Conservation (phyloP, 495 filamentous ascomycete genomes). For the Tetracladium setigerum region DNA sequence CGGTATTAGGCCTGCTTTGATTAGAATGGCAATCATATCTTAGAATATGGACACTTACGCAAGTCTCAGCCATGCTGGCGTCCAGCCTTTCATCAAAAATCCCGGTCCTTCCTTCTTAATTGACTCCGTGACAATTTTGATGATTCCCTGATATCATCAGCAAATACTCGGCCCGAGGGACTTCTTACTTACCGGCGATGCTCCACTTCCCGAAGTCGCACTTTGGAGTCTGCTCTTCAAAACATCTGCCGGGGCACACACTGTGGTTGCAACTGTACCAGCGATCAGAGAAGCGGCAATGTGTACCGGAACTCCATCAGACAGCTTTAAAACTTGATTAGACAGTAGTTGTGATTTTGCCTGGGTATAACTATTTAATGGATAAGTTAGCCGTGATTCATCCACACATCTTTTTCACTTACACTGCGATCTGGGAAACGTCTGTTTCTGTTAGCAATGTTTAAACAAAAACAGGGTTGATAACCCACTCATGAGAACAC, state of each 20-base stretch:
- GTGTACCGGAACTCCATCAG: constrained; percentile 29
- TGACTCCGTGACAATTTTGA: constrained; percentile 22
- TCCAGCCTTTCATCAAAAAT: constrained; percentile 37
- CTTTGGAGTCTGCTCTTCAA: constrained; percentile 33
- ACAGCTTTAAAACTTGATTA: constrained; percentile 13
- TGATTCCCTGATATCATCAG: constrained; percentile 10
- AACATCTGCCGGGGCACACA: constrained; percentile 32
- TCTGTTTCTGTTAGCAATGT: constrained; percentile 16
- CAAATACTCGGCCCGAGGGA: background rate
- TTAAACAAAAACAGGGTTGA: background rate
- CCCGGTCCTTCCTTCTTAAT: constrained; percentile 26
- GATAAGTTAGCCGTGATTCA: background rate
- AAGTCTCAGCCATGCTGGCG: constrained; percentile 31
- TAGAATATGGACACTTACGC: constrained; percentile 18
- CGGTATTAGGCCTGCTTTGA: constrained; percentile 27
- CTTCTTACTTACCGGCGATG: constrained; percentile 1
- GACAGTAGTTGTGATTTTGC: constrained; percentile 25
- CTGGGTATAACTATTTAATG: constrained; percentile 21
- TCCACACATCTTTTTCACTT: constrained; percentile 1
- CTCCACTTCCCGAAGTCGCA: constrained; percentile 4
- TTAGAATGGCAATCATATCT: background rate
- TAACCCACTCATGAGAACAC: constrained; percentile 32
- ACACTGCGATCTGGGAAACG: constrained; percentile 31
- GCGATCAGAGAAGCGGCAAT: constrained; percentile 27
- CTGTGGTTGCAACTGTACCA: constrained; percentile 31